Conservation (phyloP, 192 early-diverging fungal genomes). For the Dissophora globulifera region DNA sequence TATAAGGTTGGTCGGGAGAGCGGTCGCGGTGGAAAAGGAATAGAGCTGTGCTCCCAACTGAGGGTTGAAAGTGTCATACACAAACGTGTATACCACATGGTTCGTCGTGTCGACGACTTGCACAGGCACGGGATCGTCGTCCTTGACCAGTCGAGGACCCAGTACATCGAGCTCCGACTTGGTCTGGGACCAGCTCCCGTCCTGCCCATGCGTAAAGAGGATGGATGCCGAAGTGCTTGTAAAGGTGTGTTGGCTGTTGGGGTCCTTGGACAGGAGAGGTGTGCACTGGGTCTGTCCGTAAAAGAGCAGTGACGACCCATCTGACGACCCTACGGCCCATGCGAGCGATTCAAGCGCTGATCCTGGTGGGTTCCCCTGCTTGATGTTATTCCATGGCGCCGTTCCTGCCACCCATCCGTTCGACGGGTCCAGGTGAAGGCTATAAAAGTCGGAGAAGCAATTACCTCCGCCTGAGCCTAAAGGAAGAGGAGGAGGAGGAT, state of each 20-base stretch:
- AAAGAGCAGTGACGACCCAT: conserved; percentile 28
- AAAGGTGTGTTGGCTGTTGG: conserved; percentile 6
- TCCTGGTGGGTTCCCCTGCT: not conserved
- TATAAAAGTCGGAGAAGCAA: conserved; percentile 40
- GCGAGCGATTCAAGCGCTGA: conserved; percentile 7
- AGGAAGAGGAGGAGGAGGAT: no score
- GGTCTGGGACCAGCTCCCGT: not conserved
- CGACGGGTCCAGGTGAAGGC: conserved; percentile 27
- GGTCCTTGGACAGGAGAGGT: not conserved
- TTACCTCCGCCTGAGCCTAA: conserved; percentile 33
- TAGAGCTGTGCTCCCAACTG: conserved; percentile 33
- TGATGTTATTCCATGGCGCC: conserved; percentile 24
- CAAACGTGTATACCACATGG: conserved; percentile 24
- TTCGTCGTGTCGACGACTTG: conserved; percentile 21
- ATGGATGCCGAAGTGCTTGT: conserved; percentile 13
- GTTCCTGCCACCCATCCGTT: conserved; percentile 27
- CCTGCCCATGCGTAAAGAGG: not conserved
- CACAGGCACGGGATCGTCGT: conserved; percentile 27
- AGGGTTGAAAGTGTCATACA: conserved; percentile 38
- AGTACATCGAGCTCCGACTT: conserved; percentile 3
- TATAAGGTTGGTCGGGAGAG: conserved; percentile 8
- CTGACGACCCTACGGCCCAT: conserved; percentile 25
- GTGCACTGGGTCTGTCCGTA: conserved; percentile 41
- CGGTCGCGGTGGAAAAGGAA: conserved; percentile 21
- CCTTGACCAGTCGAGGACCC: conserved; percentile 13